These are phyloP conservation scores for Mucor irregularis DNA, from an alignment of 371 early-diverging fungal species.

Conservation along the genomic window DNA sequence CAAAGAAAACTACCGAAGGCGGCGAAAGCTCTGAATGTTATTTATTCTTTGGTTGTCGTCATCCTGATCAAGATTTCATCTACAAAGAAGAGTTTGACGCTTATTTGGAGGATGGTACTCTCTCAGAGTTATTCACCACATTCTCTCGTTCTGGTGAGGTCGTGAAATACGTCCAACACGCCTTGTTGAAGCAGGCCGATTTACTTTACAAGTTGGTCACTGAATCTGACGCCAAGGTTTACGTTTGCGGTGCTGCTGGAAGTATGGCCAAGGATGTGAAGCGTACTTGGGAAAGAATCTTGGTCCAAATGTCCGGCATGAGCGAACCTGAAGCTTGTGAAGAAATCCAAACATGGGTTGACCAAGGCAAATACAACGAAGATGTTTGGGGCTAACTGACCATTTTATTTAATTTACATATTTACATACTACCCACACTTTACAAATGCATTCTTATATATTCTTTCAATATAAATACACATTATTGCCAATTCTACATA, in stretches of 20 bases:
- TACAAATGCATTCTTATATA: no score
- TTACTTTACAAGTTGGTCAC: slow-evolving; percentile 11
- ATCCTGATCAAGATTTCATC: slow-evolving; percentile 62
- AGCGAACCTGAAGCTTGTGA: slow-evolving; percentile 12
- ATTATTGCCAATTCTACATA: no score
- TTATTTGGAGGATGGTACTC: slow-evolving; percentile 38
- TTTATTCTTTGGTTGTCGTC: slow-evolving; percentile 79
- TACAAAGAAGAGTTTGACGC: slow-evolving; percentile 62
- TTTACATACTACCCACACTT: no score
- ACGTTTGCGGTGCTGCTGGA: slow-evolving; percentile 20
- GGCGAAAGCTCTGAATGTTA: slow-evolving; percentile 14
- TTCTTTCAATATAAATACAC: no score
- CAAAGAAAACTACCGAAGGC: neutral
- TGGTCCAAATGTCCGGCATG: slow-evolving; percentile 5
- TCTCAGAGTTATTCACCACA: slow-evolving; percentile 58
- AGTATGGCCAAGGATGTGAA: slow-evolving; percentile 23
- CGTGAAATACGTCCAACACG: slow-evolving; percentile 28
- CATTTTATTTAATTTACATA: no score
- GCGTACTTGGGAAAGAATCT: slow-evolving; percentile 11
- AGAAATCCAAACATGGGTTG: slow-evolving; percentile 4
- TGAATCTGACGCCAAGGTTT: slow-evolving; percentile 11
- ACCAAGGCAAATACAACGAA: slow-evolving; percentile 23
- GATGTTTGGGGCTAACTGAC: slow-evolving; percentile 39
- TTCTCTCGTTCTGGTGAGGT: slow-evolving; percentile 56
- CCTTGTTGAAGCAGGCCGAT: slow-evolving; percentile 16